phyloP scores from a whole-genome alignment of 768 basidiomycete genomes.

The Mycena albidolilacea region DNA sequence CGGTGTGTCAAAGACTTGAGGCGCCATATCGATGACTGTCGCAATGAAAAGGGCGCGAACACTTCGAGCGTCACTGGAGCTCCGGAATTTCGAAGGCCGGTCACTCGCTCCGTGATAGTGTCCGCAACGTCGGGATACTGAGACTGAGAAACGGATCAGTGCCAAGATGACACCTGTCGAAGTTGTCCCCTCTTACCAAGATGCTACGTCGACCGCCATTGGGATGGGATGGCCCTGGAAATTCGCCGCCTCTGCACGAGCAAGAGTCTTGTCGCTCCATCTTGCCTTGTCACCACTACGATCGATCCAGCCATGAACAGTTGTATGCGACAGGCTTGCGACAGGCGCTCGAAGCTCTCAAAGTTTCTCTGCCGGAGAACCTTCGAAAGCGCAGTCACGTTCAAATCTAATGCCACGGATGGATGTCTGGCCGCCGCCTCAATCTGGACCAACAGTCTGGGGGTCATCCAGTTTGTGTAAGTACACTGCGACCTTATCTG shows the following conservation, averaged over 20 bases:
- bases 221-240: slow-evolving; percentile 29
- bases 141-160: background rate
- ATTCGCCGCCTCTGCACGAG: slow-evolving; percentile 18
- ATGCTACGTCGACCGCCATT: slow-evolving; percentile 30
- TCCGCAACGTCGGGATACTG: slow-evolving; percentile 18
- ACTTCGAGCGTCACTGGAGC: slow-evolving; percentile 3
- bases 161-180: too few relatives aligned
- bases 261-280: slow-evolving; percentile 1
- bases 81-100: background rate
- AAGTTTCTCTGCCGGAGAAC: background rate
- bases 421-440: slow-evolving; percentile 5
- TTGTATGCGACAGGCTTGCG: background rate
- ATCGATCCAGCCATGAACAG: slow-evolving; percentile 13
- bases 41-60: slow-evolving; percentile 14
- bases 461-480: slow-evolving; percentile 9
- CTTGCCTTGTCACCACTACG: background rate
- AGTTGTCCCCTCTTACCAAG: slow-evolving; percentile 15
- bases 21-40: background rate
- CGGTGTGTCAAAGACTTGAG: slow-evolving; percentile 13
- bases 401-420: background rate
- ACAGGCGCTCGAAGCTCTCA: background rate
- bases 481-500: slow-evolving; percentile 7
- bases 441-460: slow-evolving; percentile 1
- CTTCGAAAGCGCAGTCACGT: background rate
- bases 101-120: background rate